Evolutionary conservation across 306 rosid genomes (phyloP), one percentile per base, ranked within the genome.

Genomic region (Lathyrus aphaca): DNA sequence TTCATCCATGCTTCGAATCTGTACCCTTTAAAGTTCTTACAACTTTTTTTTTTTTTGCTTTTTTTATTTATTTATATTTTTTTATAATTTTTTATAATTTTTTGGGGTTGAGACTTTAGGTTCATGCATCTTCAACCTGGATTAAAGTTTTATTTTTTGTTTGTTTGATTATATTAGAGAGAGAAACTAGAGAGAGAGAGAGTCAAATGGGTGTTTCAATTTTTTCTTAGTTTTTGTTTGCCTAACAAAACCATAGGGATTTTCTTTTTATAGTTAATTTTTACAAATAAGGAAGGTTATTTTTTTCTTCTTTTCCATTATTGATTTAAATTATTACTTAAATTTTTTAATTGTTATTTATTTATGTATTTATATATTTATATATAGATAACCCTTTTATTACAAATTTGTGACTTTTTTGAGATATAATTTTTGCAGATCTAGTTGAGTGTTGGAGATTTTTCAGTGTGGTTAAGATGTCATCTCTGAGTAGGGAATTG

Each of bases 401-500:
- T 42, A 15, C 45, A 44, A 19, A 53, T 72, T 35, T 48, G 38
- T 25, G 6, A 14, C 23, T 40, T 40, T 18, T 59, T 1, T 74
- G 44, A 29, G 18, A 9, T 12, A 37, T n/a, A 63, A 63, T 64
- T 72, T 49, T 43, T 44, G 83, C 94, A 94, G 97, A 94, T 94
- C 98, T 94, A 85, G 86, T 77, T 72, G 66, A 74, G 61, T 74
- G 23, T 68, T 66, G 76, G 79, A 77, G 59, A 76, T 83, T 84
- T 74, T 77, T 30, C 2, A 67, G 81, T 61, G 72, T 67, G 71
- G 78, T 74, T 74, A 56, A 53, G 81, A 94, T 94, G 99, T 94
- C 97, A 64, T 94, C 97, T 74, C 96, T 94, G 50, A 94, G 99
- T 69, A 94, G 97, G 69, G 99, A 94, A 85, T 83, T 94, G 74